Percentiles rank a stretch among this genome's conserved stretches.
Evolutionary conservation across 371 early-diverging fungal species (phyloP).

Genomic region (Mucor plumbeus): DNA sequence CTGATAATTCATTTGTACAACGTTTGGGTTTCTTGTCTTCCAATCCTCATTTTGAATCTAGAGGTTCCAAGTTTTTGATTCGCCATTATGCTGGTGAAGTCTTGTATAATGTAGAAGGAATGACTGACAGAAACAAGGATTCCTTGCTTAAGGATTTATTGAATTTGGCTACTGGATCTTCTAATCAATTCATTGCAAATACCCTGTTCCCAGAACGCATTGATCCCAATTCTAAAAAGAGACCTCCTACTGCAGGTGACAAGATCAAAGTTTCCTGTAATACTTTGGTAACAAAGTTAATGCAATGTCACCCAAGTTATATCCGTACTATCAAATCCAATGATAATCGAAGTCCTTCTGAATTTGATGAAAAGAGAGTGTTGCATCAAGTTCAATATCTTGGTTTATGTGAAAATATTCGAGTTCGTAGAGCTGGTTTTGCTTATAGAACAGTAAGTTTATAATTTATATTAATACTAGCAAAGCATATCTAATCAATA

Average conservation of each 20-base stretch:
- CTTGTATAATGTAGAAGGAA: conserved; percentile 91
- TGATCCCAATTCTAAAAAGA: conserved; percentile 86
- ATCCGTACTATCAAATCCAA: conserved; percentile 99
- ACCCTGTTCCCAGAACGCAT: conserved; percentile 88
- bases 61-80: conserved; percentile 81
- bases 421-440: conserved; percentile 96
- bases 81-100: conserved; percentile 98
- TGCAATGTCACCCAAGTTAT: conserved; percentile 97
- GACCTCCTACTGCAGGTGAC: conserved; percentile 86
- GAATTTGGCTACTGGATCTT: conserved; percentile 76
- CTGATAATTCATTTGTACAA: conserved; percentile 87
- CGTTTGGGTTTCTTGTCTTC: conserved; percentile 70
- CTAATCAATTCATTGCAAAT: conserved; percentile 69
- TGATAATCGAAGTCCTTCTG: conserved; percentile 85
- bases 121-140: conserved; percentile 99
- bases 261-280: conserved; percentile 81
- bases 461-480: conserved; percentile 12
- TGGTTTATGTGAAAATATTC: conserved; percentile 96
- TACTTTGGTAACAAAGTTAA: conserved; percentile 88
- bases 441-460: conserved; percentile 71
- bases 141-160: conserved; percentile 89
- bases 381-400: conserved; percentile 97
- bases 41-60: conserved; percentile 83
- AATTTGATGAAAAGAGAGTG: conserved; percentile 91
- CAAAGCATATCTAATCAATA: conserved; percentile 16